These are phyloP conservation scores for Bipolaris oryzae DNA, from an alignment of 2,329 filamentous ascomycete genomes.

Conservation along the genomic window DNA sequence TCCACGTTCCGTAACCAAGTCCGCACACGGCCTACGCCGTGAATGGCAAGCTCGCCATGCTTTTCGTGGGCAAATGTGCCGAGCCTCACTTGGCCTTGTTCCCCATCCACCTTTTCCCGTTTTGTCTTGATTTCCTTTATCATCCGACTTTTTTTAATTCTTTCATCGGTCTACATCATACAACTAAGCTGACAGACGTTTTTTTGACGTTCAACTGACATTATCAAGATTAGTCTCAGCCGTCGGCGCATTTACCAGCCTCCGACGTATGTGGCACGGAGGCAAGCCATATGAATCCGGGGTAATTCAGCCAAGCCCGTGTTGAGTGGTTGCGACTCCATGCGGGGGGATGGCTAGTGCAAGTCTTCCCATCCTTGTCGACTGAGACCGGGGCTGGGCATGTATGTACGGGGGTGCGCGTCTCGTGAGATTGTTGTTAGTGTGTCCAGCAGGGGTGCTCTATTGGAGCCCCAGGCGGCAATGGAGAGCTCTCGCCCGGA, in stretches of 20 bases:
- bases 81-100: constrained; percentile 17
- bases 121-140: neutral
- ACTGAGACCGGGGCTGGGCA: constrained; percentile 6
- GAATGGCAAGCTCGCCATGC: constrained; percentile 12
- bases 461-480: constrained; percentile 4
- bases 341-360: constrained; percentile 12
- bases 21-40: neutral
- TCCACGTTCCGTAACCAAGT: neutral
- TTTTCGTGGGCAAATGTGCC: constrained; percentile 3
- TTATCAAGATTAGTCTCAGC: too few species aligned
- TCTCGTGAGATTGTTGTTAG: constrained; percentile 2
- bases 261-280: constrained; percentile 29
- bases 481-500: constrained; percentile 9
- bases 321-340: neutral
- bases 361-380: neutral
- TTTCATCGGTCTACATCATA: too few species aligned
- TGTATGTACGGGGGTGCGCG: constrained; percentile 7
- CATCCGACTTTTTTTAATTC: neutral
- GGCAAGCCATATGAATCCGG: constrained; percentile 24
- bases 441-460: constrained; percentile 7
- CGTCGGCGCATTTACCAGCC: constrained; percentile 19
- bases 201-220: too few species aligned
- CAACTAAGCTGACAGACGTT: too few species aligned
- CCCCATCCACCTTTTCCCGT: neutral
- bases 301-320: constrained; percentile 13